Evolutionary conservation across 306 rosid species (phyloP).

Genomic region (Delonix regia): DNA sequence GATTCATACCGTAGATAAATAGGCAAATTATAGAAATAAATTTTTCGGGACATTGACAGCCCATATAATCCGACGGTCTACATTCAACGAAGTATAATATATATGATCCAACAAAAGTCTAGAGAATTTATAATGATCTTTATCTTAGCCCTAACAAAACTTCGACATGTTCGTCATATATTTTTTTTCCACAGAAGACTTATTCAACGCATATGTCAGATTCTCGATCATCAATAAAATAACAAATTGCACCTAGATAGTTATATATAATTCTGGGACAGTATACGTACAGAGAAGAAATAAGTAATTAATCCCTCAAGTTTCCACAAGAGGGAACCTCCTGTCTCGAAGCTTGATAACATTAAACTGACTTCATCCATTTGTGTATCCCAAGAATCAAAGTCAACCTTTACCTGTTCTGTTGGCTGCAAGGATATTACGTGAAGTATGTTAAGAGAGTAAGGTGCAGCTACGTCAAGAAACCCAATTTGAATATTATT

Average conservation of each 20-base stretch:
- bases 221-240: neutral
- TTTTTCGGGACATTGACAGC: constrained; percentile 23
- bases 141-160: neutral
- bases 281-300: neutral
- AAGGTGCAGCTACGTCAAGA: constrained; percentile 25
- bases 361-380: constrained; percentile 26
- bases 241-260: neutral
- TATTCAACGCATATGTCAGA: neutral
- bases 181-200: neutral
- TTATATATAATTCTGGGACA: constrained; percentile 1
- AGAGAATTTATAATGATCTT: too few relatives aligned
- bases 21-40: constrained; percentile 17
- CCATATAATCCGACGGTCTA: too few relatives aligned
- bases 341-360: constrained; percentile 42
- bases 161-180: neutral
- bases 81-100: too few relatives aligned
- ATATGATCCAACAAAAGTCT: too few relatives aligned
- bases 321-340: constrained; percentile 15
- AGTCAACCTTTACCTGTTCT: constrained; percentile 21
- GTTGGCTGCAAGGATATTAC: constrained; percentile 17
- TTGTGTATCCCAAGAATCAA: constrained; percentile 19
- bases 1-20: neutral
- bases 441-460: neutral
- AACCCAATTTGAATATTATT: constrained; percentile 21
- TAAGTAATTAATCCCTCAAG: neutral